Evolutionary conservation across 2,329 filamentous ascomycete species (phyloP).

Genomic region (Myriangium duriaei): DNA sequence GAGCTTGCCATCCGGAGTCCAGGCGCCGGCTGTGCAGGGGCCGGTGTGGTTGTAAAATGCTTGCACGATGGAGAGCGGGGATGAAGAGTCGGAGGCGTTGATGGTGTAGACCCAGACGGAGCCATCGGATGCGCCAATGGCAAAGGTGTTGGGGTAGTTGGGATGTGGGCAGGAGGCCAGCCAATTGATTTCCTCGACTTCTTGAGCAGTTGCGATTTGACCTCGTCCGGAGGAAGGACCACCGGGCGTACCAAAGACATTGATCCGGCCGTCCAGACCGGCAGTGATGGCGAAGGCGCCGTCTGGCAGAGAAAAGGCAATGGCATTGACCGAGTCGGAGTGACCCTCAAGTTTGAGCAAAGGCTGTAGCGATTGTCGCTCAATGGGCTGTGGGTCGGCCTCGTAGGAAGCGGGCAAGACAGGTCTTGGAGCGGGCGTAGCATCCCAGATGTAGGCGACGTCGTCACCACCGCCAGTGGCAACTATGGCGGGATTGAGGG

Average conservation of each 20-base stretch:
- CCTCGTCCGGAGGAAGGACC: constrained; percentile 19
- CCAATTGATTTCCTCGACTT: constrained; percentile 96
- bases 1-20: constrained; percentile 77
- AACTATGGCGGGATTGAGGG: constrained; percentile 61
- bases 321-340: constrained; percentile 77
- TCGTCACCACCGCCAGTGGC: constrained; percentile 83
- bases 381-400: constrained; percentile 47
- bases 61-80: constrained; percentile 68
- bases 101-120: constrained; percentile 95
- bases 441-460: constrained; percentile 75
- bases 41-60: constrained; percentile 84
- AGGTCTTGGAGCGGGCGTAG: constrained; percentile 46
- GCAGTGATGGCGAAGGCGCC: constrained; percentile 80
- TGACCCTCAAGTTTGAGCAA: constrained; percentile 77
- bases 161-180: constrained; percentile 60
- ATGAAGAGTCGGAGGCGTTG: constrained; percentile 48
- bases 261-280: constrained; percentile 73
- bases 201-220: constrained; percentile 65
- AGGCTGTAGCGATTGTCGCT: constrained; percentile 47
- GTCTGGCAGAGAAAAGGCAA: constrained; percentile 69
- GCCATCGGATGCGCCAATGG: constrained; percentile 79
- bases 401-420: constrained; percentile 68
- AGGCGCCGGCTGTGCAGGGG: constrained; percentile 76
- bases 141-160: constrained; percentile 65
- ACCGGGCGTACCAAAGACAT: constrained; percentile 34